Percentiles rank a stretch among this genome's conserved stretches.
Conservation (phyloP, 352 stramenopile species). For the Globisporangium canariense region DNA sequence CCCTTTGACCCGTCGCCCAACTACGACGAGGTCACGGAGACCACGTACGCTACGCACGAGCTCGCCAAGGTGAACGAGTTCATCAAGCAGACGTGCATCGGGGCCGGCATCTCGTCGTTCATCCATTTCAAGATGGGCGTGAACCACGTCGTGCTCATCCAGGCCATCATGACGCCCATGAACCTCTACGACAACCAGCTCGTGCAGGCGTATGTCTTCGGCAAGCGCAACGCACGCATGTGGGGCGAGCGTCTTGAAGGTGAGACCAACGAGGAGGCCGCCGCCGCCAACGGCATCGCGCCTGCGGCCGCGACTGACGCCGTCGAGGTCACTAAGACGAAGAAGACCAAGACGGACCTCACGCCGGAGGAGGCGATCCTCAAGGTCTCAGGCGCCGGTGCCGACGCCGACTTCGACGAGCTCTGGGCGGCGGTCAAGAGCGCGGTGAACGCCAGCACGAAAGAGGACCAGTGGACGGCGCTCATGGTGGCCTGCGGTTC, state of each 20-base stretch:
- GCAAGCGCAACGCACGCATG: constrained; percentile 53
- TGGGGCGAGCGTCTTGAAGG: constrained; percentile 81
- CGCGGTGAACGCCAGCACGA: constrained; percentile 65
- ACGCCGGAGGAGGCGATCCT: constrained; percentile 64
- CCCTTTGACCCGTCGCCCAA: constrained; percentile 80
- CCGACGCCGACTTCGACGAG: constrained; percentile 73
- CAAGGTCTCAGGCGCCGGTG: constrained; percentile 55
- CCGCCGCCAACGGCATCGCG: constrained; percentile 24
- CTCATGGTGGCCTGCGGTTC: constrained; percentile 84
- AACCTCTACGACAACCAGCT: constrained; percentile 83
- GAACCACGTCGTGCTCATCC: constrained; percentile 86
- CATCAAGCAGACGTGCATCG: constrained; percentile 82
- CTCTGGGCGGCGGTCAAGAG: constrained; percentile 62
- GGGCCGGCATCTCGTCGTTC: constrained; percentile 67
- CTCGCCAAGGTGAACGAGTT: constrained; percentile 70
- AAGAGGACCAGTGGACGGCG: constrained; percentile 72
- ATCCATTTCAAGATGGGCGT: constrained; percentile 86
- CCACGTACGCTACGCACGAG: constrained; percentile 73
- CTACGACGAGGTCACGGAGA: constrained; percentile 76
- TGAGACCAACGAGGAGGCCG: constrained; percentile 57
- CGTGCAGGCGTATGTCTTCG: constrained; percentile 75
- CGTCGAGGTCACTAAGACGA: constrained; percentile 6
- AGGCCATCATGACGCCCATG: constrained; percentile 81
- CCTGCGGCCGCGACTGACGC: constrained; percentile 9
- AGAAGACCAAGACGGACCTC: constrained; percentile 27